Evolutionary conservation across 208 protist species (phyloP).

Genomic region (Trypanosoma grayi): DNA sequence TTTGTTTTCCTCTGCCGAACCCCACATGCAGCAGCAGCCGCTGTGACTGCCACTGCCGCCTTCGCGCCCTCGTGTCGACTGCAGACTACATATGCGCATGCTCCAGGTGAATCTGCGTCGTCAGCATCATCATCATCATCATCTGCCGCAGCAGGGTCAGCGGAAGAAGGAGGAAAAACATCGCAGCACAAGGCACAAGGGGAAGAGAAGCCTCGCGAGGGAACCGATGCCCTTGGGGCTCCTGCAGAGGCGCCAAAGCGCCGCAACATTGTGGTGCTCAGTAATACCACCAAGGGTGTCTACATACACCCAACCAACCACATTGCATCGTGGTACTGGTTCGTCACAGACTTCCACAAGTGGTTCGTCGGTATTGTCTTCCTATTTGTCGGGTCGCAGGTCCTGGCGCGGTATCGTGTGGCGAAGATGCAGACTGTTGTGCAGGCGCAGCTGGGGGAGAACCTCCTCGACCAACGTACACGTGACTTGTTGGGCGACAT

Average conservation of each 20-base stretch:
- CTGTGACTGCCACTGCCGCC: background rate
- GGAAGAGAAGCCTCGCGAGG: background rate
- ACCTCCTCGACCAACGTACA: slow-evolving; percentile 82
- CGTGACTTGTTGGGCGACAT: slow-evolving; percentile 78
- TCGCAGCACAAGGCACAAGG: background rate
- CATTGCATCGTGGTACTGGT: slow-evolving; percentile 89
- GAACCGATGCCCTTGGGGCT: slow-evolving; percentile 37
- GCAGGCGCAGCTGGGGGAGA: slow-evolving; percentile 84
- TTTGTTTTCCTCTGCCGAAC: background rate
- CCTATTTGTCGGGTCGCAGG: slow-evolving; percentile 77
- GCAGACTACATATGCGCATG: slow-evolving; percentile 2
- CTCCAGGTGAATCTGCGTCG: background rate
- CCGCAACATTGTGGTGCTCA: slow-evolving; percentile 78
- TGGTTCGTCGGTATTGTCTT: slow-evolving; percentile 77
- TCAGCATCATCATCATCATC: slow-evolving; percentile 6
- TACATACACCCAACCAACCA: slow-evolving; percentile 88
- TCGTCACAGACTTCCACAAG: slow-evolving; percentile 84
- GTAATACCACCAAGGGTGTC: slow-evolving; percentile 83
- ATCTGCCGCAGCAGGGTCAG: background rate
- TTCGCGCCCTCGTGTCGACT: background rate
- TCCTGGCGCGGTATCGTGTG: slow-evolving; percentile 75
- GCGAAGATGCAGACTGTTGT: slow-evolving; percentile 71
- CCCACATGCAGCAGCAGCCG: background rate
- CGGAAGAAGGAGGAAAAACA: background rate
- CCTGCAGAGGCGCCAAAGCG: slow-evolving; percentile 34